Evolutionary conservation across 169 alveolate species (phyloP), one percentile per base, ranked within the genome.

Genomic region (Perkinsus olseni): DNA sequence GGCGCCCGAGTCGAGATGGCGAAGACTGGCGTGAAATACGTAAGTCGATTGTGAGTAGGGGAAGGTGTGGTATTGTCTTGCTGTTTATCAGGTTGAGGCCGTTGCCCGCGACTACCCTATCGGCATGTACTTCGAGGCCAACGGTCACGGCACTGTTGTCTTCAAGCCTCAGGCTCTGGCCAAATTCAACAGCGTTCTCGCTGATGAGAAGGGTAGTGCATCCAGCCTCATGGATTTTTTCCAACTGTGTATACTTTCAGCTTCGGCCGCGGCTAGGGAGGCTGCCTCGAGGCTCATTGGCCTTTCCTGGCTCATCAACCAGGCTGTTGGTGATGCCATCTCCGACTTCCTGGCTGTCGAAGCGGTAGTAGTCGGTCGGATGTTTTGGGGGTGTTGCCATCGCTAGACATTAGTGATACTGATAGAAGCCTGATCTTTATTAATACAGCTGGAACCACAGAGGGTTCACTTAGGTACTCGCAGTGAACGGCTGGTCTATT

Each of bases 81-180:
- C 21, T 21, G 8, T 74, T 94, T n/a, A 92, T 93, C 91, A 93
- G 95, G n/a, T 94, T 28, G 90, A 93, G 92, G 91, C 92, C 90
- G 36, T 94, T 95, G 98, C 98, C 20, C 94, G 93, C 82, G 94
- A 97, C 48, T 96, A 92, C 92, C 98, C 97, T 93, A 95, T 98
- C 62, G 98, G 98, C 51, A 94, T 97, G 74, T 97, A 97, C 94
- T 97, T 97, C 92, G 99, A 98, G 94, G 97, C 98, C 38, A 98
- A 98, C 95, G 99, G 99, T 0, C 98, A 97, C 92, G 99, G 99
- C 74, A 96, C 99, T 4, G 96, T 97, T 17, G 94, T 95, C 92
- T 93, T 94, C 91, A 96, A 95, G 92, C 92, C 40, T 38, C 94
- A 91, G 36, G 92, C 40, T 94, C 94, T 95, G 92, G 94, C 74